Conservation (phyloP, 495 filamentous ascomycete genomes). For the Penicillium atrosanguineum region DNA sequence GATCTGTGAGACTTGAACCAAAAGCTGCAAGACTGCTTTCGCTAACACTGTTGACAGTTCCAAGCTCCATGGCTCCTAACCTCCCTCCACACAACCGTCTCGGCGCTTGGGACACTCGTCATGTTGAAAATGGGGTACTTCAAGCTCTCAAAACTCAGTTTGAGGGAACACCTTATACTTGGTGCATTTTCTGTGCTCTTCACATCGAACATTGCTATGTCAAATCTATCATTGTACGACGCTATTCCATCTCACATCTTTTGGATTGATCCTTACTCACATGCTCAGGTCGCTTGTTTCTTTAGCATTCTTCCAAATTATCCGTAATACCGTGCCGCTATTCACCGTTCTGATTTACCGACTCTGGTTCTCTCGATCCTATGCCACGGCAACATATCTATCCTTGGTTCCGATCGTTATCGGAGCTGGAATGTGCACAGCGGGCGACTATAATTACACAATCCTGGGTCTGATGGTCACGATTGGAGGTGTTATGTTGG, state of each 20-base stretch:
- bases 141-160: constrained; percentile 9
- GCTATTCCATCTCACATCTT: neutral
- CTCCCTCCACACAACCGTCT: constrained; percentile 13
- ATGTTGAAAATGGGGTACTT: constrained; percentile 17
- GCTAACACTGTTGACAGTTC: constrained; percentile 6
- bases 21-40: neutral
- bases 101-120: constrained; percentile 10
- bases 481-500: constrained; percentile 12
- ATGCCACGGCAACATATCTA: constrained; percentile 11
- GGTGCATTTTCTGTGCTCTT: constrained; percentile 18
- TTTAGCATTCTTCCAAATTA: constrained; percentile 19
- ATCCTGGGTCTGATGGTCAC: constrained; percentile 10
- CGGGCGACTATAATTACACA: constrained; percentile 16
- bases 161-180: constrained; percentile 13
- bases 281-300: constrained; percentile 12
- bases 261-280: neutral
- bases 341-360: constrained; percentile 20
- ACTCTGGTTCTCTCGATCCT: constrained; percentile 13
- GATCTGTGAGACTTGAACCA: constrained; percentile 6
- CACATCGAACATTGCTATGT: constrained; percentile 20
- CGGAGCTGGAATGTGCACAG: constrained; percentile 17
- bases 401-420: constrained; percentile 15
- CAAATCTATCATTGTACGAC: constrained; percentile 14
- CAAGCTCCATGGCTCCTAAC: constrained; percentile 19
- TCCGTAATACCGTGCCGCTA: constrained; percentile 17